A percentile compares a stretch with the other conserved stretches of the same genome.
phyloP scores from a whole-genome alignment of 441 rosid species.

The Corymbia citriodora region DNA sequence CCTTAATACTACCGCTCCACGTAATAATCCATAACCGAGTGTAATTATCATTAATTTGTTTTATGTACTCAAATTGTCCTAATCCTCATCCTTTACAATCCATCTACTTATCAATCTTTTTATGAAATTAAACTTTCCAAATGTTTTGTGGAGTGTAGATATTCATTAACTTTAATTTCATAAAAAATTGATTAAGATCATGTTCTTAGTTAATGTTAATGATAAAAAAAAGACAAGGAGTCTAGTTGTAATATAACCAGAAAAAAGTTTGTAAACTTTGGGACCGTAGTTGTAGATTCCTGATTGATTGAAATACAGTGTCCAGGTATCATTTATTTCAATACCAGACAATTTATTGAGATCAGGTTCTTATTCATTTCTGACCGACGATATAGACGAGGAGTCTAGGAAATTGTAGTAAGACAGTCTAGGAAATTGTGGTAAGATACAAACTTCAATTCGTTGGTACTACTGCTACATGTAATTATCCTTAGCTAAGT shows the following conservation, averaged over 20 bases:
- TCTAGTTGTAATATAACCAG: not conserved
- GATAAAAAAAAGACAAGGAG: not conserved
- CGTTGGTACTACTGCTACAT: no score
- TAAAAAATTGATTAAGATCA: not conserved
- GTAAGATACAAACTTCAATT: no score
- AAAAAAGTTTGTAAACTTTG: not conserved
- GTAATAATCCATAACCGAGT: not conserved
- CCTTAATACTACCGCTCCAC: not conserved
- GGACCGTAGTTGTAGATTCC: not conserved
- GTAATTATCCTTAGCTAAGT: no score
- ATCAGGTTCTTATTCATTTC: no score
- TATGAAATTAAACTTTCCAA: not conserved
- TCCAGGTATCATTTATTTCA: no score
- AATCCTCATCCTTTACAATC: not conserved
- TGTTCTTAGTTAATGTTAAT: not conserved
- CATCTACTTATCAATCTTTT: not conserved
- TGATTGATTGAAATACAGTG: no score
- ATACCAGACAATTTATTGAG: no score
- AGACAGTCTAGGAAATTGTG: no score
- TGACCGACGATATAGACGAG: no score
- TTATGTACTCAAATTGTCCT: not conserved
- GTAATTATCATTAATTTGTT: not conserved
- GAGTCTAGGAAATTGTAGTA: no score
- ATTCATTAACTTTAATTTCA: not conserved
- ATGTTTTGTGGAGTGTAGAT: not conserved